phyloP scores from a whole-genome alignment of 805 yeast species.

The Zygosaccharomyces bisporus region DNA sequence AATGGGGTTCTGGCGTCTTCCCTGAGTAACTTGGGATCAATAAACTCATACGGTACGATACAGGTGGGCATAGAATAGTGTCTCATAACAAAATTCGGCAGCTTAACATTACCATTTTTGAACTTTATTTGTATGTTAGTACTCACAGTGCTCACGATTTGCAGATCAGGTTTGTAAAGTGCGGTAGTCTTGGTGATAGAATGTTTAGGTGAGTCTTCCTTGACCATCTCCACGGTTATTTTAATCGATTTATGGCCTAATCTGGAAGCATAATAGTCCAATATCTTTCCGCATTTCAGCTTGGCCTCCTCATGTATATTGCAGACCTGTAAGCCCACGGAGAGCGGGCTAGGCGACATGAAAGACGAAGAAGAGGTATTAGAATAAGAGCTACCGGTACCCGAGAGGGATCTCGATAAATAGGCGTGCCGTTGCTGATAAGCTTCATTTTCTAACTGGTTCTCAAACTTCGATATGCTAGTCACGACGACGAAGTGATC shows the following conservation, averaged over 20 bases:
- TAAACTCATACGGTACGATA: slow-evolving; percentile 35
- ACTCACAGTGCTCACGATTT: slow-evolving; percentile 34
- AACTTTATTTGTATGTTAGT: slow-evolving; percentile 37
- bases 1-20: slow-evolving; percentile 11
- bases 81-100: slow-evolving; percentile 33
- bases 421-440: slow-evolving; percentile 4
- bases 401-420: slow-evolving; percentile 10
- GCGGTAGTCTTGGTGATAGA: slow-evolving; percentile 25
- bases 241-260: slow-evolving; percentile 26
- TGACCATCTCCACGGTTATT: slow-evolving; percentile 33
- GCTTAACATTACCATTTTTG: slow-evolving; percentile 34
- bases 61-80: slow-evolving; percentile 31
- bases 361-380: slow-evolving; percentile 1
- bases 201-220: slow-evolving; percentile 24
- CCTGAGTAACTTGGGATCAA: slow-evolving; percentile 28
- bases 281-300: slow-evolving; percentile 21
- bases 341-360: slow-evolving; percentile 3
- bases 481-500: slow-evolving; percentile 61
- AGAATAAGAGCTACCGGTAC: slow-evolving; percentile 7
- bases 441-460: slow-evolving; percentile 16
- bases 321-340: slow-evolving; percentile 20
- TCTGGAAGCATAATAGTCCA: slow-evolving; percentile 28
- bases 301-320: slow-evolving; percentile 30
- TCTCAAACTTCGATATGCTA: slow-evolving; percentile 40
- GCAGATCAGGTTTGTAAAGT: slow-evolving; percentile 32